These are phyloP conservation scores for Xylaria sp. DNA, from an alignment of 2,329 filamentous ascomycete genomes.

Conservation along the genomic window DNA sequence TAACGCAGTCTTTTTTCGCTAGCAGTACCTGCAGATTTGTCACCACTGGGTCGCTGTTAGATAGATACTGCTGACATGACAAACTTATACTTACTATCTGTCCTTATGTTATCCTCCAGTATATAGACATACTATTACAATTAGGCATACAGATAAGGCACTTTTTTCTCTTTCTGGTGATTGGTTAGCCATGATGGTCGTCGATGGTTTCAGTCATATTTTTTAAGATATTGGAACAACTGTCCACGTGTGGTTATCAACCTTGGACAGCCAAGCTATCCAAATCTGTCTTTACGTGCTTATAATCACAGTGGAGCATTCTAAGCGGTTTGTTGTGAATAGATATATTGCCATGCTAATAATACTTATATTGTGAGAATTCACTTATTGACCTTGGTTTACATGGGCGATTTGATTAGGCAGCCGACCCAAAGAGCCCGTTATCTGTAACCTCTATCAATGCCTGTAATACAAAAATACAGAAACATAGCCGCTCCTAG, in stretches of 20 bases:
- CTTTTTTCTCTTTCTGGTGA: not conserved
- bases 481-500: slow-evolving; percentile 13
- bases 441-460: slow-evolving; percentile 22
- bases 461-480: slow-evolving; percentile 30
- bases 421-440: not conserved
- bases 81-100: slow-evolving; percentile 30
- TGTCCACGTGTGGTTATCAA: not conserved
- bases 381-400: not conserved
- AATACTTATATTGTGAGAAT: not conserved
- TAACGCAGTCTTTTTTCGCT: slow-evolving; percentile 93
- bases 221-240: not conserved
- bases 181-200: not conserved
- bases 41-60: slow-evolving; percentile 86
- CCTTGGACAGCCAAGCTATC: no score
- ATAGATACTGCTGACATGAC: slow-evolving; percentile 90
- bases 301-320: not conserved
- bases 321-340: not conserved
- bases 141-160: not conserved
- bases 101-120: slow-evolving; percentile 21
- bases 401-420: not conserved
- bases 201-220: not conserved
- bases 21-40: slow-evolving; percentile 82
- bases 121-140: slow-evolving; percentile 29
- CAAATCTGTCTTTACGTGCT: not conserved
- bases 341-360: not conserved